Conservation (phyloP, 2,329 filamentous ascomycete genomes). For the Salinomyces thailandicus region DNA sequence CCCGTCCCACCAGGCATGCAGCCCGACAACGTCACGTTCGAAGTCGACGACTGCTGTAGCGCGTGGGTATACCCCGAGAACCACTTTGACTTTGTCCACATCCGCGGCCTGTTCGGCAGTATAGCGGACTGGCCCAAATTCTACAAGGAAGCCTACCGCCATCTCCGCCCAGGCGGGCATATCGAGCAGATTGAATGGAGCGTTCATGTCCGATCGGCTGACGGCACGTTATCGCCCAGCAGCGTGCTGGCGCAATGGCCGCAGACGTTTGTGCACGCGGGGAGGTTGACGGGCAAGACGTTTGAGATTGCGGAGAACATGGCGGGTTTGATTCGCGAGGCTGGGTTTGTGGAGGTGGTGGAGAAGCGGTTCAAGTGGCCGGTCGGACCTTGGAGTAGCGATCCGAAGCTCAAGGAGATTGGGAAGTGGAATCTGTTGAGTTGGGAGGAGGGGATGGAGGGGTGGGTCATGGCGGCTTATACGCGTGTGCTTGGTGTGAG, state of each 20-base stretch:
- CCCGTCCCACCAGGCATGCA: slow-evolving; percentile 22
- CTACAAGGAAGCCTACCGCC: slow-evolving; percentile 28
- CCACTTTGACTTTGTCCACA: slow-evolving; percentile 34
- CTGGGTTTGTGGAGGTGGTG: slow-evolving; percentile 38
- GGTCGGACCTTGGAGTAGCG: slow-evolving; percentile 32
- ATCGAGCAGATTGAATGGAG: slow-evolving; percentile 34
- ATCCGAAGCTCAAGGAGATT: slow-evolving; percentile 29
- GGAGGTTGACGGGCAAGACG: slow-evolving; percentile 18
- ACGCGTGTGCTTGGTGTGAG: slow-evolving; percentile 27
- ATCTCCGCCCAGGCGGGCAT: slow-evolving; percentile 32
- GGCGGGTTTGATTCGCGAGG: slow-evolving; percentile 19
- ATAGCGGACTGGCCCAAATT: slow-evolving; percentile 33
- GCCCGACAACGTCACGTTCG: slow-evolving; percentile 33
- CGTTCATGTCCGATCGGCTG: slow-evolving; percentile 20
- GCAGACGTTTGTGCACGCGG: slow-evolving; percentile 14
- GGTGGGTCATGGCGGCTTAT: slow-evolving; percentile 32
- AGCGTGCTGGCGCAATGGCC: slow-evolving; percentile 19
- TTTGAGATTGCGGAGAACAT: slow-evolving; percentile 23
- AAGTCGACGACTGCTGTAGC: slow-evolving; percentile 33
- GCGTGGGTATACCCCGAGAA: slow-evolving; percentile 32
- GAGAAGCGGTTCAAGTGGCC: slow-evolving; percentile 34
- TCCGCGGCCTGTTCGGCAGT: slow-evolving; percentile 31
- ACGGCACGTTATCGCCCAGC: slow-evolving; percentile 18
- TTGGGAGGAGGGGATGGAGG: slow-evolving; percentile 32
- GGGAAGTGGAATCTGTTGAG: slow-evolving; percentile 29